A percentile compares a stretch with the other conserved stretches of the same genome.
Evolutionary conservation across 352 stramenopile genomes (phyloP).

Genomic region (Halophytophthora batemanensis): DNA sequence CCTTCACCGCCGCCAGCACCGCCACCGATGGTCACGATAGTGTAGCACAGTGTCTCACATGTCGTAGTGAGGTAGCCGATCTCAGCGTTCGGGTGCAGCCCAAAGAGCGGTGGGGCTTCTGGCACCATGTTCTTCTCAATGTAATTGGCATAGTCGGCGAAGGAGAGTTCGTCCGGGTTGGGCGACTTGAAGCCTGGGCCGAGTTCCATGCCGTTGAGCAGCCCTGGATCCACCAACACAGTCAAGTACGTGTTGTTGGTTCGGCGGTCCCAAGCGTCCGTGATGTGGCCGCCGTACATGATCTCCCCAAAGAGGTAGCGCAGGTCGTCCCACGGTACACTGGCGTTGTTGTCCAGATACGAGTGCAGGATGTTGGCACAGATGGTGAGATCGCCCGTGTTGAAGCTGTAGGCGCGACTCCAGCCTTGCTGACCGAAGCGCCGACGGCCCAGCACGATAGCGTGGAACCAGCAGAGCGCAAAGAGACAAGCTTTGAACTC

Average conservation of each 20-base stretch:
- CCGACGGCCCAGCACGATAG: slow-evolving; percentile 90
- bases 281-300: slow-evolving; percentile 97
- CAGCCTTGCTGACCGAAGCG: slow-evolving; percentile 94
- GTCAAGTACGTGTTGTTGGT: slow-evolving; percentile 95
- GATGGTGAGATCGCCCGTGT: slow-evolving; percentile 95
- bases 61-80: slow-evolving; percentile 94
- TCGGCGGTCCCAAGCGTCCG: slow-evolving; percentile 93
- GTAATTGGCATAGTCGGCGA: slow-evolving; percentile 87
- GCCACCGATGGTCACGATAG: slow-evolving; percentile 90
- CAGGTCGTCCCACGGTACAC: slow-evolving; percentile 94
- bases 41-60: slow-evolving; percentile 91
- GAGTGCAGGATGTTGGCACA: slow-evolving; percentile 92
- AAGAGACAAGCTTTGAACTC: slow-evolving; percentile 95
- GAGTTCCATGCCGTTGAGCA: slow-evolving; percentile 91
- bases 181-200: slow-evolving; percentile 93
- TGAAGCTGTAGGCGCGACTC: slow-evolving; percentile 94
- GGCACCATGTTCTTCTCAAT: slow-evolving; percentile 93
- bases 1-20: slow-evolving; percentile 41
- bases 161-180: slow-evolving; percentile 79
- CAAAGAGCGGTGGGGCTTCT: slow-evolving; percentile 92
- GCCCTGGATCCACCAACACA: slow-evolving; percentile 83
- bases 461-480: slow-evolving; percentile 95
- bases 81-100: slow-evolving; percentile 94
- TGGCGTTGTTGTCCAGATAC: slow-evolving; percentile 92
- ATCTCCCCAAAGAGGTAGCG: slow-evolving; percentile 96